Conservation (phyloP, 164 flowering plant genomes). For the Protea cynaroides region DNA sequence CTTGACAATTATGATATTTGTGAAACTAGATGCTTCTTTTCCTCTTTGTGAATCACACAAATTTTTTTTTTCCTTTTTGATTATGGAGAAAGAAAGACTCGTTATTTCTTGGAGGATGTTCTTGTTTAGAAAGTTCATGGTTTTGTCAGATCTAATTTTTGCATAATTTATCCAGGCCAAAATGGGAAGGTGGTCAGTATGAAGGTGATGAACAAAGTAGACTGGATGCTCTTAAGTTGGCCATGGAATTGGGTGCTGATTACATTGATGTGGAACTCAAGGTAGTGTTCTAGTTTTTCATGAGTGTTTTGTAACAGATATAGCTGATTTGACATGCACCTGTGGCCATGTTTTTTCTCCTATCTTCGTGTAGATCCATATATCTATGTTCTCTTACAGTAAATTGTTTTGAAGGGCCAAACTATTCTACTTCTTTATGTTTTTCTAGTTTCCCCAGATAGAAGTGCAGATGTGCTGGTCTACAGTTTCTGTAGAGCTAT, state of each 20-base stretch:
- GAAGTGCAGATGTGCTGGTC: no score
- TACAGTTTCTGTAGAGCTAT: no score
- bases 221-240: constrained; percentile 36
- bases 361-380: not conserved
- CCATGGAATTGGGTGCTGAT: constrained; percentile 54
- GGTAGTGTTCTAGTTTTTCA: constrained; percentile 23
- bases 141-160: constrained; percentile 4
- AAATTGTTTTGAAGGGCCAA: not conserved
- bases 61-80: not conserved
- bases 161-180: constrained; percentile 18
- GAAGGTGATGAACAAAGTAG: constrained; percentile 46
- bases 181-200: constrained; percentile 47
- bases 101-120: not conserved
- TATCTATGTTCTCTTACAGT: not conserved
- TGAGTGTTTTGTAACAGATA: not conserved
- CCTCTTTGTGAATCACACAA: not conserved
- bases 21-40: not conserved
- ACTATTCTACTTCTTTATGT: no score
- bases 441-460: no score
- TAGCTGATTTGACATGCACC: not conserved
- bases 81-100: not conserved
- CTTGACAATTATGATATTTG: not conserved
- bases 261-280: constrained; percentile 55
- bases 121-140: not conserved
- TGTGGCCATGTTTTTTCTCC: not conserved